Base-by-base conservation (phyloP, 148 eudicot genomes). In the Rhododendron ferrugineum region DNA sequence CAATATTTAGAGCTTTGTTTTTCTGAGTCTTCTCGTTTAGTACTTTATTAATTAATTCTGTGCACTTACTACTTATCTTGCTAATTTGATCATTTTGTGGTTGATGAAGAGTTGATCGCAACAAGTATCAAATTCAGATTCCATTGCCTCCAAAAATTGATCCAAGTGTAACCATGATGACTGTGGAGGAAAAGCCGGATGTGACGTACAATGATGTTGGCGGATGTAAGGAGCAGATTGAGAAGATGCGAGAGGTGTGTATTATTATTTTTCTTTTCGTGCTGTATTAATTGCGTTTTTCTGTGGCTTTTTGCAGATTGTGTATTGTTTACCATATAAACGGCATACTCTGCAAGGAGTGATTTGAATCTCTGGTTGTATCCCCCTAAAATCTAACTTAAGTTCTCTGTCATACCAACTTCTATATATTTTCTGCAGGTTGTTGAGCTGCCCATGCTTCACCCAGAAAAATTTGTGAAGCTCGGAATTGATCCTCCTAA, bases 141-240 rank as follows among this genome's bases (percentile, higher is more conserved):
- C 98, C 98, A 1, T 89, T 94, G 90, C 98, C 98, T 74, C 99
- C 99, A 26, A 97, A 97, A 88, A 97, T 97, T 85, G 99, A 97
- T 88, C 98, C 98, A 11, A 97, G 96, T 90, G 99, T 97, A 80
- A 97, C 99, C 37, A 97, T 97, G 99, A 95, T 97, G 98, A 95
- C 99, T 1, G 99, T 97, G 80, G 99, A 94, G 89, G 98, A 97
- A 89, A 97, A 97, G 88, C 99, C 99, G 2, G 98, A 97, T 88
- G 99, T 97, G 81, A 95, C 99, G n/a, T 97, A 97, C 83, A 93
- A 93, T 88, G 99, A 97, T 85, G 98, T 97, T 77, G 98, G 99
- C 85, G 99, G 99, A 73, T 97, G 99, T 84, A 97, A 97, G 90
- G 99, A 97, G 87, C 99, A 97, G 89, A 97, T 97, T 83, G 99